Conservation (phyloP, 2,329 filamentous ascomycete genomes). For the Diplocarpon rosae region DNA sequence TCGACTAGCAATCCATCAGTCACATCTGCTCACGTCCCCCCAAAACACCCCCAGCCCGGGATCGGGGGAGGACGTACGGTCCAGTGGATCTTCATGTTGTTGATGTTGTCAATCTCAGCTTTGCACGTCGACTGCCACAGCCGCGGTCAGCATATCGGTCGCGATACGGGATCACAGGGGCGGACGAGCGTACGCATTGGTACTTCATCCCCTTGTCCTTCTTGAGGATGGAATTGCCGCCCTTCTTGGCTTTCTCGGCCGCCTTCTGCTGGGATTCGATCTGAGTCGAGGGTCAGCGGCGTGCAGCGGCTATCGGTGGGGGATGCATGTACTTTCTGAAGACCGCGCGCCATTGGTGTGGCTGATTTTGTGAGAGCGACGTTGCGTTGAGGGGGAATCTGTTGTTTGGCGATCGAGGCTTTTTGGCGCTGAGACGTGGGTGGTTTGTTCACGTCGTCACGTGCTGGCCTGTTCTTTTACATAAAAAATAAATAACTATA, state of each 20-base stretch:
- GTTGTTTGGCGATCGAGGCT: too few relatives aligned
- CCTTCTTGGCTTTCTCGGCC: conserved; percentile 2
- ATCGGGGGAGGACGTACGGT: neutral
- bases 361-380: too few relatives aligned
- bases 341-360: too few relatives aligned
- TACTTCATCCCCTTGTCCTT: conserved; percentile 6
- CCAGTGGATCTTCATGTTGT: conserved; percentile 6
- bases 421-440: too few relatives aligned
- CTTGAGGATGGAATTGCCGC: conserved; percentile 3
- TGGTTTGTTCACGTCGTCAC: too few relatives aligned
- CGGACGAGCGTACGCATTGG: conserved; percentile 1
- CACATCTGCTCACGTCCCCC: too few relatives aligned
- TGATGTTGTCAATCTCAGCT: conserved; percentile 3
- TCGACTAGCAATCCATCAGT: neutral
- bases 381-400: too few relatives aligned
- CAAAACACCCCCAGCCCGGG: neutral
- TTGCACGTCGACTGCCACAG: neutral
- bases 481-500: too few relatives aligned
- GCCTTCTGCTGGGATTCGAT: conserved; percentile 4
- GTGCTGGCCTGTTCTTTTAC: too few relatives aligned
- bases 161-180: neutral
- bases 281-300: neutral
- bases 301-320: neutral
- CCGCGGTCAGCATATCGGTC: neutral
- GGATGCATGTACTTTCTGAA: too few relatives aligned